Base-by-base conservation (phyloP, 345 rosid genomes). In the Linum trigynum region DNA sequence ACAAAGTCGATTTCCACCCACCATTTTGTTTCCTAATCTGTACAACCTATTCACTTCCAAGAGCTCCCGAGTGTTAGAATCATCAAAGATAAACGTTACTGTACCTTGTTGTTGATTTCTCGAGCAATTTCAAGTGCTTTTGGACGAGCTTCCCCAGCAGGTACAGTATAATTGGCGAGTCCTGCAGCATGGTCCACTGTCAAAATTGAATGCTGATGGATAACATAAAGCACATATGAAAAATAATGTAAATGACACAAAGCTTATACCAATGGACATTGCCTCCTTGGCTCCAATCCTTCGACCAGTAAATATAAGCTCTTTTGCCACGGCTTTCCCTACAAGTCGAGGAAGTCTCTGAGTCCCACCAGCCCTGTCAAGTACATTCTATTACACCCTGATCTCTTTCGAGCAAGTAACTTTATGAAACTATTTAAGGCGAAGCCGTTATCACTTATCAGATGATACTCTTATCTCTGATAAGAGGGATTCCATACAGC, bases 351-450 rank as follows among this genome's bases (percentile, higher is more conserved):
- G 87, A 65, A 88, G 99, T 68, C 96, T 75, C 67, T 88, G 95
- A 41, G 99, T 88, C 72, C 99, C 97, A 68, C 97, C 96, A 60
- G 92, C 96, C 62, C 97, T 94, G 83, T 59, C 62, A 62, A 72
- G 67, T 67, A 65, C 69, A 57, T 71, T 65, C 17, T 40, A 59
- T 59, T 41, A 51, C 58, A 65, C 17, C 40, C 55, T 59, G 58
- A 71, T 67, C 50, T 53, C 14, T 38, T 55, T 45, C 4, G 48
- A 3, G 12, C n/a, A 1, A 55, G 55, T 41, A 55, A 62, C 58
- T 62, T 45, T 48, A 48, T 15, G 14, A 48, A 48, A 9, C 53
- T 48, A 9, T 9, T 9, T 11, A 43, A 43, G 50, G 50, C 50
- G 9, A 48, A 48, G 53, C 43, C 41, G 15, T 65, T 37, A 32